A percentile compares a stretch with the other conserved stretches of the same genome.
These are phyloP conservation scores for Aureobasidium namibiae DNA, from an alignment of 2,329 filamentous ascomycete species.

Conservation along the genomic window DNA sequence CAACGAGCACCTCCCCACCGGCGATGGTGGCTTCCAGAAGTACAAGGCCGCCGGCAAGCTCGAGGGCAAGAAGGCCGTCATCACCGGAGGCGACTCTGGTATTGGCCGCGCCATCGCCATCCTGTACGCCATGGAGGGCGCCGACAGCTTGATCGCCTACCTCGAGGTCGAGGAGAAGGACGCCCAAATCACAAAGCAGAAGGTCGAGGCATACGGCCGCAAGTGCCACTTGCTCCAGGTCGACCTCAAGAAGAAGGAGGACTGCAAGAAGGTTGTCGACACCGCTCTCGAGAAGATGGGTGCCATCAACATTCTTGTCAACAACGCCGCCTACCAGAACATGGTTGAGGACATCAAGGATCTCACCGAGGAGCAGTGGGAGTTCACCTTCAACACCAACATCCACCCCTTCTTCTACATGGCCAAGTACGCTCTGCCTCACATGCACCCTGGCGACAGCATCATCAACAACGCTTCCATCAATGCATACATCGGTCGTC, in stretches of 20 bases:
- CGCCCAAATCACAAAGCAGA: conserved; percentile 63
- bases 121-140: conserved; percentile 74
- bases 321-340: conserved; percentile 68
- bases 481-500: conserved; percentile 73
- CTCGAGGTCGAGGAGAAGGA: conserved; percentile 64
- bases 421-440: conserved; percentile 65
- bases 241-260: conserved; percentile 57
- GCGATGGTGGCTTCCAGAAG: conserved; percentile 57
- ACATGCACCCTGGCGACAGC: conserved; percentile 64
- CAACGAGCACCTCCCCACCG: conserved; percentile 58
- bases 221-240: conserved; percentile 57
- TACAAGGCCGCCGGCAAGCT: conserved; percentile 74
- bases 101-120: conserved; percentile 70
- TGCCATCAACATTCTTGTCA: conserved; percentile 63
- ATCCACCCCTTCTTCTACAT: conserved; percentile 77
- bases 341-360: conserved; percentile 64
- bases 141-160: conserved; percentile 64
- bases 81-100: conserved; percentile 73
- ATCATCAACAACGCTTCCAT: conserved; percentile 85
- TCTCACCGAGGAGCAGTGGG: conserved; percentile 63
- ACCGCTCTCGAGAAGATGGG: conserved; percentile 58
- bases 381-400: conserved; percentile 72
- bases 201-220: conserved; percentile 58
- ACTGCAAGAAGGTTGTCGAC: conserved; percentile 63
- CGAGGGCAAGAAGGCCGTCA: conserved; percentile 64